These are phyloP conservation scores for Xerophyta viscosa DNA, from an alignment of 106 monocot genomes.

Conservation along the genomic window DNA sequence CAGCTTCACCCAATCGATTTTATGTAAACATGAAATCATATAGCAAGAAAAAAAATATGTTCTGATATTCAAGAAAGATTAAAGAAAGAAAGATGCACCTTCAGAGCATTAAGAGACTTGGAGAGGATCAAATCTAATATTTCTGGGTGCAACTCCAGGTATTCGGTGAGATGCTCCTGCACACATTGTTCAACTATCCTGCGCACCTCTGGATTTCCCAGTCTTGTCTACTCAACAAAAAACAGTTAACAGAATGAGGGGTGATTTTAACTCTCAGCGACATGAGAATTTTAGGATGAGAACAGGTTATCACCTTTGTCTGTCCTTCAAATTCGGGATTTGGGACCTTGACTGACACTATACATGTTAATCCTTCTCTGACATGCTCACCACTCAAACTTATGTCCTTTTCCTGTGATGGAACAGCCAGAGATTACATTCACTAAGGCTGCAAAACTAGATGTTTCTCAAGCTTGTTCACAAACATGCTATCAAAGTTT, in stretches of 20 bases:
- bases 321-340: conserved; percentile 99
- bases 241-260: no score
- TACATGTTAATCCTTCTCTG: conserved; percentile 92
- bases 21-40: neutral
- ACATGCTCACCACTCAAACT: conserved; percentile 96
- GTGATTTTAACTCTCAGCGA: no score
- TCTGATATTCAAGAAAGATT: neutral
- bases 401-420: conserved; percentile 80
- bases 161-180: conserved; percentile 87
- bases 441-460: no score
- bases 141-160: conserved; percentile 90
- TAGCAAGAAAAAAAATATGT: neutral
- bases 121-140: conserved; percentile 68
- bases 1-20: no score
- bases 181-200: conserved; percentile 89
- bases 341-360: conserved; percentile 85
- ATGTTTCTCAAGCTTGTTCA: no score
- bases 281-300: neutral
- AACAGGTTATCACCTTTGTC: conserved; percentile 54
- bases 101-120: conserved; percentile 91
- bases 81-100: conserved; percentile 41
- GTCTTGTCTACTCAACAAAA: conserved; percentile 60
- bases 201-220: conserved; percentile 97
- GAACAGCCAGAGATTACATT: no score
- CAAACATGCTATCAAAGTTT: neutral